A percentile compares a stretch with the other conserved stretches of the same genome.
Evolutionary conservation across 1,139 yeast species (phyloP).

Genomic region (Candida sanyaensis): DNA sequence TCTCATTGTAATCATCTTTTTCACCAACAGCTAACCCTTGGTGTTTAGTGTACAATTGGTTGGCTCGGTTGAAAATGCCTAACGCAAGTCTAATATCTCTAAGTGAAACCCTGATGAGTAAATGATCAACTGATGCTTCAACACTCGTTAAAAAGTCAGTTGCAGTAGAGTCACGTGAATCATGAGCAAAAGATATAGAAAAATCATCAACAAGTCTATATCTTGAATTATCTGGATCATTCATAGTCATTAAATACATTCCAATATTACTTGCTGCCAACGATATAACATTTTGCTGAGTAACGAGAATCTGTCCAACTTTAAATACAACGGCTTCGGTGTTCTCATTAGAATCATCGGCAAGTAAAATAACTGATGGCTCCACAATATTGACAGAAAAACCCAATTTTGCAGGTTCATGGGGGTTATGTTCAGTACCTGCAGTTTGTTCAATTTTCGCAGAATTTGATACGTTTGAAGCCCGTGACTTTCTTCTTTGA

Average conservation of each 20-base stretch:
- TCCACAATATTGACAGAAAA: slow-evolving; percentile 74
- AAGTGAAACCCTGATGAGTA: slow-evolving; percentile 77
- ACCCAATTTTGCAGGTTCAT: slow-evolving; percentile 28
- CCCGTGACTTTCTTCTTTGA: slow-evolving; percentile 11
- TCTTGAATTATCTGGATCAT: slow-evolving; percentile 55
- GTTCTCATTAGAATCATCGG: slow-evolving; percentile 68
- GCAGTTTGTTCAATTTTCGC: neutral
- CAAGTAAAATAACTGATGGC: slow-evolving; percentile 76
- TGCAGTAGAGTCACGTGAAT: slow-evolving; percentile 63
- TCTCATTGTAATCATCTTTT: slow-evolving; percentile 25
- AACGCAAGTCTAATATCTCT: slow-evolving; percentile 85
- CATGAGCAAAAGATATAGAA: slow-evolving; percentile 74
- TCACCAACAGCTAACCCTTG: slow-evolving; percentile 20
- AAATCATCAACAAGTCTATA: slow-evolving; percentile 87
- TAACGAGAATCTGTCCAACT: slow-evolving; percentile 73
- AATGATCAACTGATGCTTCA: slow-evolving; percentile 75
- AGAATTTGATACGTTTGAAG: slow-evolving; percentile 6
- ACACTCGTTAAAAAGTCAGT: slow-evolving; percentile 62
- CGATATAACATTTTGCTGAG: slow-evolving; percentile 67
- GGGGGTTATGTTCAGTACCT: neutral
- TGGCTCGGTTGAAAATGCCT: slow-evolving; percentile 70
- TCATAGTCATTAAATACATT: slow-evolving; percentile 81
- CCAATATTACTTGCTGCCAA: slow-evolving; percentile 81
- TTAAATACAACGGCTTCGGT: slow-evolving; percentile 92
- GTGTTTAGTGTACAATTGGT: slow-evolving; percentile 48